phyloP scores from a whole-genome alignment of 1,284 basidiomycete genomes.

The Cerioporus squamosus region DNA sequence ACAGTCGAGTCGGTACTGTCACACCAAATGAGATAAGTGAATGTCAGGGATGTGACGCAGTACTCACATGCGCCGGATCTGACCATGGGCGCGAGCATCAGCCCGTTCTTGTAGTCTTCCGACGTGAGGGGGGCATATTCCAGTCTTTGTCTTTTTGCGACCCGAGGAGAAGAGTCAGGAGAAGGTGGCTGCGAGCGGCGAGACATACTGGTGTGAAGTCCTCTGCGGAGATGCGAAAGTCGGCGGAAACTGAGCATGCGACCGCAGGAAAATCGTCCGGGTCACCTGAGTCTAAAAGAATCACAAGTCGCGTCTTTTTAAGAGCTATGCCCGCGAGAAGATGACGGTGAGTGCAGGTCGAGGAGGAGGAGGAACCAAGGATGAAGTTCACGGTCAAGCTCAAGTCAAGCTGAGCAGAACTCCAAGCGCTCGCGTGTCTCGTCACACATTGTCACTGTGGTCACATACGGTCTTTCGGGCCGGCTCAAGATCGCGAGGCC shows the following conservation, averaged over 20 bases:
- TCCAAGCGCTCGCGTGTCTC: too few species aligned
- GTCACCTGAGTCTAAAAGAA: too few species aligned
- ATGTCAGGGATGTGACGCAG: slow-evolving; percentile 36
- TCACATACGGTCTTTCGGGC: too few species aligned
- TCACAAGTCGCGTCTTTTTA: too few species aligned
- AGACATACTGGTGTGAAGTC: slow-evolving; percentile 44
- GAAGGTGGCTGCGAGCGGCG: slow-evolving; percentile 57
- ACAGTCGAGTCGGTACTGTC: slow-evolving; percentile 81
- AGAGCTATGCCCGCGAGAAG: too few species aligned
- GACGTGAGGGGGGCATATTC: slow-evolving; percentile 54
- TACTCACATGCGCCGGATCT: slow-evolving; percentile 81
- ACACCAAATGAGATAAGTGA: slow-evolving; percentile 3
- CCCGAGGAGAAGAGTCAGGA: slow-evolving; percentile 46
- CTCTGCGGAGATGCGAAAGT: slow-evolving; percentile 1
- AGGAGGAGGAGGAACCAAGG: too few species aligned
- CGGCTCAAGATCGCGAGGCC: too few species aligned
- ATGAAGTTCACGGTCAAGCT: too few species aligned
- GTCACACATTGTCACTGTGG: too few species aligned
- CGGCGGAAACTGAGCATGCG: slow-evolving; percentile 3
- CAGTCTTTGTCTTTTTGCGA: slow-evolving; percentile 57
- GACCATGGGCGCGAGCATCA: slow-evolving; percentile 95
- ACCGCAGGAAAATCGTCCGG: background rate
- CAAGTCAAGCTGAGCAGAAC: too few species aligned
- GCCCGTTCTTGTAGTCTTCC: slow-evolving; percentile 78
- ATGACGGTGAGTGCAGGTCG: too few species aligned